A percentile compares a stretch with the other conserved stretches of the same genome.
phyloP scores from a whole-genome alignment of 352 stramenopile species.

The Saprolegnia diclina region DNA sequence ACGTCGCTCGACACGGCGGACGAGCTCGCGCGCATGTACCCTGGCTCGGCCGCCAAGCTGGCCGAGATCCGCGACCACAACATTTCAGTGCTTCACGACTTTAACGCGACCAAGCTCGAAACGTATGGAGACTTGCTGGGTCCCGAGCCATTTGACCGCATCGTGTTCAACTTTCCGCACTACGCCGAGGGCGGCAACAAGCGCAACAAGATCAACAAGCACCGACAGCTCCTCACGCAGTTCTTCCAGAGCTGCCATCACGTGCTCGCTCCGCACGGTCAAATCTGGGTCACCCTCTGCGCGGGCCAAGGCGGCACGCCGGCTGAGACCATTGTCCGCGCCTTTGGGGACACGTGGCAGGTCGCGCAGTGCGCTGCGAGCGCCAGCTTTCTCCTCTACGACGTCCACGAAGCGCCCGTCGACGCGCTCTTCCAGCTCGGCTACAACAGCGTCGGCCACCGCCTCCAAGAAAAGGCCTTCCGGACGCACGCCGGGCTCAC shows the following conservation, averaged over 20 bases:
- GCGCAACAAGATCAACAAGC: slow-evolving; percentile 78
- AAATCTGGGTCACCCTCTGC: slow-evolving; percentile 79
- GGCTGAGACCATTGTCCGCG: slow-evolving; percentile 52
- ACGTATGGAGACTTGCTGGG: slow-evolving; percentile 31
- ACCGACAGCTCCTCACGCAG: slow-evolving; percentile 64
- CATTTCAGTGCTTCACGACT: slow-evolving; percentile 51
- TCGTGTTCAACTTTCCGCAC: slow-evolving; percentile 87
- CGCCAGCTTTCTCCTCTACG: slow-evolving; percentile 46
- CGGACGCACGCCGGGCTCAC: slow-evolving; percentile 59
- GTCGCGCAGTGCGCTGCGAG: slow-evolving; percentile 59
- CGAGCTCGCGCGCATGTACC: slow-evolving; percentile 73
- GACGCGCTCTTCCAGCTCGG: slow-evolving; percentile 48
- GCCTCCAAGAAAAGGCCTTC: slow-evolving; percentile 65
- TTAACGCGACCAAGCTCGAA: slow-evolving; percentile 68
- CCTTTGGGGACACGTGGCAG: slow-evolving; percentile 74
- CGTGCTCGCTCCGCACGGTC: slow-evolving; percentile 46
- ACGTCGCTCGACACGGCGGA: slow-evolving; percentile 63
- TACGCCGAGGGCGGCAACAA: slow-evolving; percentile 67
- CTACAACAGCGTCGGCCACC: slow-evolving; percentile 79
- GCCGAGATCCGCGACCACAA: slow-evolving; percentile 44
- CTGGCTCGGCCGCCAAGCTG: slow-evolving; percentile 45
- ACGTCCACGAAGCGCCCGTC: slow-evolving; percentile 61
- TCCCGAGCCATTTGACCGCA: slow-evolving; percentile 43
- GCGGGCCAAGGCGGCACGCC: slow-evolving; percentile 71
- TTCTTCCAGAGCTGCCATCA: slow-evolving; percentile 65